phyloP scores from a whole-genome alignment of 73 alveolate species.

The Effrenium voratum region DNA sequence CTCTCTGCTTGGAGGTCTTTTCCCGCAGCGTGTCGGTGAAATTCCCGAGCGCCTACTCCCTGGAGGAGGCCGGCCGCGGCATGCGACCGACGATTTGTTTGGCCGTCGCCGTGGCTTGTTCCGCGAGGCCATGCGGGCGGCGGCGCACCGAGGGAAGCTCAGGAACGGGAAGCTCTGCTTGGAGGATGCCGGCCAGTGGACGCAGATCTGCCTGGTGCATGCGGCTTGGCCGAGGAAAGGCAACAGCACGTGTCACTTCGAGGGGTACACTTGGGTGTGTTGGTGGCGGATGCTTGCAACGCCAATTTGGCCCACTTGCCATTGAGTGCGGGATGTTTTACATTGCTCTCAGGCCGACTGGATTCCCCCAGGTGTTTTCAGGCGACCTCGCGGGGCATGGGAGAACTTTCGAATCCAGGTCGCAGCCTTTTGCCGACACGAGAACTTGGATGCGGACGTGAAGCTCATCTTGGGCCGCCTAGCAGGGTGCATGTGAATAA shows the following conservation, averaged over 20 bases:
- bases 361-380: no score
- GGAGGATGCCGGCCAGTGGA: slow-evolving; percentile 83
- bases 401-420: no score
- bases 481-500: background rate
- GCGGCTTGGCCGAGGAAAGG: slow-evolving; percentile 11
- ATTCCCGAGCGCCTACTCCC: slow-evolving; percentile 71
- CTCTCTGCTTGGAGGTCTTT: slow-evolving; percentile 13
- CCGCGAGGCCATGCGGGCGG: slow-evolving; percentile 77
- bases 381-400: no score
- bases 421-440: slow-evolving; percentile 13
- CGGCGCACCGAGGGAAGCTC: slow-evolving; percentile 33
- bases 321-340: no score
- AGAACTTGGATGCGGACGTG: slow-evolving; percentile 53
- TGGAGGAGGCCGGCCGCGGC: slow-evolving; percentile 46
- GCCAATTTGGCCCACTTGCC: no score
- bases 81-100: no score
- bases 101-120: no score
- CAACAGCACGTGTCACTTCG: no score
- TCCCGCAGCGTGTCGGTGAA: slow-evolving; percentile 26
- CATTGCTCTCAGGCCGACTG: no score
- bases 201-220: slow-evolving; percentile 74
- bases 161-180: slow-evolving; percentile 61
- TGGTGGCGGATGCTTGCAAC: no score
- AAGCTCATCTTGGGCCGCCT: slow-evolving; percentile 42
- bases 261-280: no score